phyloP scores from a whole-genome alignment of 306 rosid genomes.

The Trifolium subterraneum region DNA sequence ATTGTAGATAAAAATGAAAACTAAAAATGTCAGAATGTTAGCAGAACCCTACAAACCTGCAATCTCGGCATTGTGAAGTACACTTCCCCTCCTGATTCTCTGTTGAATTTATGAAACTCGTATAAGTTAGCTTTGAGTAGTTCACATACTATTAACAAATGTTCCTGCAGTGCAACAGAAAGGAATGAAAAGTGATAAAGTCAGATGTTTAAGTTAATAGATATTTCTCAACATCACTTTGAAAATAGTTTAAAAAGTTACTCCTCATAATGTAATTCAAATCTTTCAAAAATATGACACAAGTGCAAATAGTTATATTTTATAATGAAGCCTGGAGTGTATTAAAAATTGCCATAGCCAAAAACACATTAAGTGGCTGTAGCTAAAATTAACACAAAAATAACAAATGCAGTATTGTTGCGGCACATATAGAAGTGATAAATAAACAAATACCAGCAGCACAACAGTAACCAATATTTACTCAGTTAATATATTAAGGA shows the following conservation, averaged over 20 bases:
- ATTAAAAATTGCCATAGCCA: slow-evolving; percentile 19
- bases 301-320: slow-evolving; percentile 22
- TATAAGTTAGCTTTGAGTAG: slow-evolving; percentile 97
- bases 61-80: slow-evolving; percentile 99
- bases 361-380: slow-evolving; percentile 16
- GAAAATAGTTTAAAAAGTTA: background rate
- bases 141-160: slow-evolving; percentile 93
- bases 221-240: slow-evolving; percentile 33
- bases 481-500: background rate
- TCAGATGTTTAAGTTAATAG: slow-evolving; percentile 10
- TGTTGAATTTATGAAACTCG: slow-evolving; percentile 92
- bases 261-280: slow-evolving; percentile 17
- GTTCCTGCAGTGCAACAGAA: slow-evolving; percentile 69
- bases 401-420: background rate
- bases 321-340: slow-evolving; percentile 42
- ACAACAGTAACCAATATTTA: slow-evolving; percentile 1
- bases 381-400: slow-evolving; percentile 1
- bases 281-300: slow-evolving; percentile 12
- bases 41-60: slow-evolving; percentile 70
- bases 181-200: slow-evolving; percentile 8
- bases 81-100: slow-evolving; percentile 99
- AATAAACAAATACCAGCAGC: background rate
- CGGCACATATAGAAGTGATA: background rate
- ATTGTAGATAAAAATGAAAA: slow-evolving; percentile 25
- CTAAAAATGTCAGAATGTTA: slow-evolving; percentile 23